Conservation (phyloP, 768 basidiomycete genomes). For the Rhizopogon rudus region DNA sequence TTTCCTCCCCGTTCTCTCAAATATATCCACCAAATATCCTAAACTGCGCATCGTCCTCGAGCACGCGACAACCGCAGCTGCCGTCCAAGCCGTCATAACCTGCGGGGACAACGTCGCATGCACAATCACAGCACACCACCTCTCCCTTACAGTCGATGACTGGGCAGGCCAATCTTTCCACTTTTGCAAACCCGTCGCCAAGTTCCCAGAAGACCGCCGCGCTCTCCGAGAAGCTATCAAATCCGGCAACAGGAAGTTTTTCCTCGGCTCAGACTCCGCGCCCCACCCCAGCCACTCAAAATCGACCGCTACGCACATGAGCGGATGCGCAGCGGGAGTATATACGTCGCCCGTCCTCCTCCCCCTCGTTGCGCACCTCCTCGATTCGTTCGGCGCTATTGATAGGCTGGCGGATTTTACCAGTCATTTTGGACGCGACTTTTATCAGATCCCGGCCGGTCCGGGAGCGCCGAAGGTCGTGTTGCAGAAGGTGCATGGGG, state of each 20-base stretch:
- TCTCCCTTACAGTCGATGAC: conserved; percentile 90
- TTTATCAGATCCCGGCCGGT: conserved; percentile 51
- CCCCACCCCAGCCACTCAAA: conserved; percentile 77
- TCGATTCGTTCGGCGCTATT: conserved; percentile 84
- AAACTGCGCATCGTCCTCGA: conserved; percentile 92
- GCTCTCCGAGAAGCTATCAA: conserved; percentile 74
- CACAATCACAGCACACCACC: conserved; percentile 96
- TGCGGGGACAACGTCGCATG: conserved; percentile 85
- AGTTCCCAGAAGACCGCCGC: conserved; percentile 86
- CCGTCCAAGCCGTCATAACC: conserved; percentile 79
- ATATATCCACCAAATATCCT: conserved; percentile 82
- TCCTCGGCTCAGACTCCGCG: conserved; percentile 90
- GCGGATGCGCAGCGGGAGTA: conserved; percentile 89
- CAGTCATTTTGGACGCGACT: conserved; percentile 70
- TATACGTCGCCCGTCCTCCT: conserved; percentile 93
- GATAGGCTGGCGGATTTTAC: conserved; percentile 80
- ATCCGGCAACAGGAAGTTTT: conserved; percentile 47
- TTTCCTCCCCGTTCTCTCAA: conserved; percentile 84
- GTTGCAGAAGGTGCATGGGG: conserved; percentile 36
- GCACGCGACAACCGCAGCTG: conserved; percentile 91
- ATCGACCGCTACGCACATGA: conserved; percentile 61
- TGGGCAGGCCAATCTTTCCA: conserved; percentile 95
- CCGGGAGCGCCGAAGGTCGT: conserved; percentile 33
- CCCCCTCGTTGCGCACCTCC: conserved; percentile 82
- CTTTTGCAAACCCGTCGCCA: conserved; percentile 98